Evolutionary conservation across 2,329 filamentous ascomycete genomes (phyloP).

Genomic region (Trichoderma cornu-damae): DNA sequence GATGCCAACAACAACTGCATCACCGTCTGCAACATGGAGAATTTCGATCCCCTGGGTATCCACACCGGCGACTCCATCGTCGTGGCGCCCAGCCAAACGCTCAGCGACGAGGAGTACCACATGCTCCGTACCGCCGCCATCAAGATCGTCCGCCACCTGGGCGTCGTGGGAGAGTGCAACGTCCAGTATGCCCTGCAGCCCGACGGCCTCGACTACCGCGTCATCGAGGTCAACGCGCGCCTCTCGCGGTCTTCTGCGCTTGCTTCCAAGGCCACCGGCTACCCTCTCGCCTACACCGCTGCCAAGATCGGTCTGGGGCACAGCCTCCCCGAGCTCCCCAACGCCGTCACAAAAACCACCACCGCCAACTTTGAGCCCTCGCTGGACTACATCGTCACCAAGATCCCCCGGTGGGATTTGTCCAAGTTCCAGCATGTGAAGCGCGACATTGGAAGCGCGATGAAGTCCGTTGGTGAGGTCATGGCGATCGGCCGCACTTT

Average conservation of each 20-base stretch:
- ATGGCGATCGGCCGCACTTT: conserved; percentile 99
- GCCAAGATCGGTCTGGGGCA: conserved; percentile 97
- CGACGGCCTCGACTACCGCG: conserved; percentile 93
- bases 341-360: conserved; percentile 96
- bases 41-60: conserved; percentile 95
- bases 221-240: conserved; percentile 98
- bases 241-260: conserved; percentile 94
- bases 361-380: conserved; percentile 98
- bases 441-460: conserved; percentile 92
- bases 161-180: conserved; percentile 97
- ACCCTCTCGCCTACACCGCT: conserved; percentile 93
- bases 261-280: conserved; percentile 96
- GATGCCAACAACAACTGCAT: conserved; percentile 99
- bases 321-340: conserved; percentile 90
- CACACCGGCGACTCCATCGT: conserved; percentile 99
- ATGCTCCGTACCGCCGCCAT: conserved; percentile 97
- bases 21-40: conserved; percentile 78
- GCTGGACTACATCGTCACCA: conserved; percentile 95
- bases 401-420: conserved; percentile 97
- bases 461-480: conserved; percentile 99
- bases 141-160: conserved; percentile 95
- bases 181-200: conserved; percentile 96
- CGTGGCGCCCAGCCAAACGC: conserved; percentile 90
- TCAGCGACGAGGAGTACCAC: conserved; percentile 98
- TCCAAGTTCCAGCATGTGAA: conserved; percentile 99